Conservation (phyloP, 345 rosid genomes). For the Populus deltoides region DNA sequence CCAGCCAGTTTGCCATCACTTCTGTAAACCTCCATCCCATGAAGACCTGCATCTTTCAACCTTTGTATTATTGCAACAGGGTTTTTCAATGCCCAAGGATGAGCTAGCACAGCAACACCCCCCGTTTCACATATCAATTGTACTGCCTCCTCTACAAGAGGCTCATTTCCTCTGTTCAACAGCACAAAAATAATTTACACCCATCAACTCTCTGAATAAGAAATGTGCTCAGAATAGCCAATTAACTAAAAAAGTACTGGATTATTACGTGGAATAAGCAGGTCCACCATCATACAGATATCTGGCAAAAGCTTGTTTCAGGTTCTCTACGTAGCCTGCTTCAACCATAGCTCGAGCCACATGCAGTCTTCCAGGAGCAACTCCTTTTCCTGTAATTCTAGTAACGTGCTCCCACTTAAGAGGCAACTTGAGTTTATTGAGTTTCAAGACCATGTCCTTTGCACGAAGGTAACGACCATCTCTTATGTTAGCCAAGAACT, state of each 20-base stretch:
- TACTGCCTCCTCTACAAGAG: conserved; percentile 74
- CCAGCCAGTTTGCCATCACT: conserved; percentile 81
- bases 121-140: conserved; percentile 68
- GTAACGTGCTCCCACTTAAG: conserved; percentile 84
- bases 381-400: conserved; percentile 82
- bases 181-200: conserved; percentile 4
- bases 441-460: conserved; percentile 65
- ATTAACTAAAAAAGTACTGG: background rate
- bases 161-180: conserved; percentile 75
- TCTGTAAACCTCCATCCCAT: conserved; percentile 86
- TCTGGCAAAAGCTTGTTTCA: conserved; percentile 79
- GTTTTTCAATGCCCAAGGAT: conserved; percentile 93
- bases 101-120: conserved; percentile 93
- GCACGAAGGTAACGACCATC: conserved; percentile 88
- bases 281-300: conserved; percentile 92
- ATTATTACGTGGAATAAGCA: conserved; percentile 72
- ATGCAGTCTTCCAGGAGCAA: conserved; percentile 93
- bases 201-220: background rate
- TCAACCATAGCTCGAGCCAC: conserved; percentile 95
- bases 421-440: conserved; percentile 80
- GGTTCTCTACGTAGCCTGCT: conserved; percentile 83
- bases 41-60: conserved; percentile 82
- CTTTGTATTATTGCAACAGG: conserved; percentile 56
- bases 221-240: background rate
- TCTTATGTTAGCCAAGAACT: conserved; percentile 64